Base-by-base conservation (phyloP, 148 eudicot genomes). In the Rhododendron vialii region DNA sequence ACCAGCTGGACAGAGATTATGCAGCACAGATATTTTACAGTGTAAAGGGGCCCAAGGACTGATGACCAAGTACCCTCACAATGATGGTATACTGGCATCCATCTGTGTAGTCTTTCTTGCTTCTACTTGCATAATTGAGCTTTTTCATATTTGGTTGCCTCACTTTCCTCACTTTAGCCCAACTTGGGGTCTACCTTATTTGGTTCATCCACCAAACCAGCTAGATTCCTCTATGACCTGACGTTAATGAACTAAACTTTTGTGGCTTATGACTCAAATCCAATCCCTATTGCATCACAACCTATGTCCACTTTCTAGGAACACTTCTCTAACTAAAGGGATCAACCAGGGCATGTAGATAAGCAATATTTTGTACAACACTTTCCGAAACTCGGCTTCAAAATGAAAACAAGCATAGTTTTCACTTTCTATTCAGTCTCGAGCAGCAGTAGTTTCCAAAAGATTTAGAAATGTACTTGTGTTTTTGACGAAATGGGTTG, bases 201-300 rank as follows among this genome's bases (percentile, higher is more conserved):
- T 35, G n/a, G 74, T 33, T n/a, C 65, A 59, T 13, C 74, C 48
- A 79, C 82, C 53, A 35, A 14, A 80, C 57, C 51, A 22, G 51
- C 13, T 63, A 79, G 77, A 85, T 80, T 74, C 82, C 88, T 78
- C 79, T 20, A 79, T 79, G 84, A 83, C 83, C 82, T 63, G 83
- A 83, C 55, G 59, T 50, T 74, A 51, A 45, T 24, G 82, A 74
- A 18, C 48, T 38, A 82, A 59, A 76, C n/a, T 41, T 10, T 74
- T 76, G 57, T 43, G 81, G 48, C 75, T 81, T 81, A 28, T 45
- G 80, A 75, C 8, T 81, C 85, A 82, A 26, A 80, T 59, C 65
- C 81, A 86, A 41, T 35, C 74, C 67, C 61, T 30, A 15, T 75
- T 41, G 51, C 36, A 22, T 57, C 33, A 59, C 30, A 38, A 63